Base-by-base conservation (phyloP, 495 filamentous ascomycete species). In the Oleoguttula mirabilis region DNA sequence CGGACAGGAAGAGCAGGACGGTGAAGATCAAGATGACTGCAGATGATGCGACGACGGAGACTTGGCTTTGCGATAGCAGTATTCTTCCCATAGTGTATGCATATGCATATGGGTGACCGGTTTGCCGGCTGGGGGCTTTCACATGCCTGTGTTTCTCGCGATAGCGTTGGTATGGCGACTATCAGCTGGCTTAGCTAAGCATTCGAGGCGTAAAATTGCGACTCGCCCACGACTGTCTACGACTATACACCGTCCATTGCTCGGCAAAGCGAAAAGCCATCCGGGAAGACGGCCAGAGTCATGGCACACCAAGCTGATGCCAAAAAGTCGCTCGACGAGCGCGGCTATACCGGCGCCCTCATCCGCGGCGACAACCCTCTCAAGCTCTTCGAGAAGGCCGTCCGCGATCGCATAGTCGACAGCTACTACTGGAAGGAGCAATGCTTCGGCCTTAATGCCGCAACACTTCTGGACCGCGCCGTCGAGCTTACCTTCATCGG, bases 361-460 rank as follows among this genome's bases (percentile, higher is more conserved):
- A 69, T 84, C 40, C 79, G 77, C 61, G 83, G 85, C 28, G 75
- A 88, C 50, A 94, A 94, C 64, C 87, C 87, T 0, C 79, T 82
- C 5, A 82, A 80, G 5, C 83, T 95, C 27, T 78, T 95, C 67
- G 87, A 95, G 55, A 90, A 88, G 58, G 78, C 84, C 11, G 84
- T 93, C 43, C 81, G 86, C 45, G 88, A 98, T 59, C 86, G 90
- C 55, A 95, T 98, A 61, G 76, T 84, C 42, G 83, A 93, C 47
- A 81, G 76, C 49, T 90, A 92, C 65, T 98, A 94, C 67, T 98
- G 84, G 82, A 94, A 95, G 63, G 92, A 96, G 60, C 88, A 94
- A 61, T 92, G 88, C 58, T 98, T 95, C 66, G 90, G 81, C 17
- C 67, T 98, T 47, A 96, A 96, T 64, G 84, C 86, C 40, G 84